These are phyloP conservation scores for Xylaria sp. DNA, from an alignment of 2,329 filamentous ascomycete species.

Conservation along the genomic window DNA sequence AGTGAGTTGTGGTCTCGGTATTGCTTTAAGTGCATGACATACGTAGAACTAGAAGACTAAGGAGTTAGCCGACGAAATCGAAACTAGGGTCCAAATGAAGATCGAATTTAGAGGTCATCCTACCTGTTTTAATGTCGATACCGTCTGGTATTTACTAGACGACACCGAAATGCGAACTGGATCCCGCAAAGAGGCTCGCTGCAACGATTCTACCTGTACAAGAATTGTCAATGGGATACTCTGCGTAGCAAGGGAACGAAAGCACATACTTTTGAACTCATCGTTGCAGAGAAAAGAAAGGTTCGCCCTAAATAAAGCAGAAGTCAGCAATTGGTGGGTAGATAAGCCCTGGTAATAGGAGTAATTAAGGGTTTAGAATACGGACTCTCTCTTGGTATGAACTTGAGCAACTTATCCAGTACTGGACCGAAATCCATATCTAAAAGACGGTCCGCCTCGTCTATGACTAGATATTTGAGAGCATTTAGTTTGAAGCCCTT, in stretches of 20 bases:
- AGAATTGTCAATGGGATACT: background rate
- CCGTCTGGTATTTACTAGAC: conserved; percentile 88
- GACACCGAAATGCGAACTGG: conserved; percentile 86
- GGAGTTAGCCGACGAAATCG: background rate
- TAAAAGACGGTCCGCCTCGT: conserved; percentile 90
- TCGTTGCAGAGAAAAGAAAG: conserved; percentile 93
- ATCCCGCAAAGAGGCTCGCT: conserved; percentile 87
- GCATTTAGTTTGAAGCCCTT: conserved; percentile 89
- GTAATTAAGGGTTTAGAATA: background rate
- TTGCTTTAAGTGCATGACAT: background rate
- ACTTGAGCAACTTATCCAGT: conserved; percentile 89
- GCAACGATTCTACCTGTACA: conserved; percentile 79
- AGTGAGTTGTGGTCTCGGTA: background rate
- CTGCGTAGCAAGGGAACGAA: background rate
- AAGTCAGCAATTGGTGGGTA: background rate
- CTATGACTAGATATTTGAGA: conserved; percentile 91
- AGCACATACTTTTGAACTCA: conserved; percentile 75
- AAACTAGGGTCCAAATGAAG: background rate
- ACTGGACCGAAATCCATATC: conserved; percentile 95
- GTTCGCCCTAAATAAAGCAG: conserved; percentile 65
- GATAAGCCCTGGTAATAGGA: conserved; percentile 53
- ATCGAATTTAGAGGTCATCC: background rate
- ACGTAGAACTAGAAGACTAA: conserved; percentile 63
- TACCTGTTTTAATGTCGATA: conserved; percentile 83
- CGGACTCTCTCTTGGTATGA: conserved; percentile 36